Base-by-base conservation (phyloP, 805 yeast genomes). In the Cyberlindnera amylophila region DNA sequence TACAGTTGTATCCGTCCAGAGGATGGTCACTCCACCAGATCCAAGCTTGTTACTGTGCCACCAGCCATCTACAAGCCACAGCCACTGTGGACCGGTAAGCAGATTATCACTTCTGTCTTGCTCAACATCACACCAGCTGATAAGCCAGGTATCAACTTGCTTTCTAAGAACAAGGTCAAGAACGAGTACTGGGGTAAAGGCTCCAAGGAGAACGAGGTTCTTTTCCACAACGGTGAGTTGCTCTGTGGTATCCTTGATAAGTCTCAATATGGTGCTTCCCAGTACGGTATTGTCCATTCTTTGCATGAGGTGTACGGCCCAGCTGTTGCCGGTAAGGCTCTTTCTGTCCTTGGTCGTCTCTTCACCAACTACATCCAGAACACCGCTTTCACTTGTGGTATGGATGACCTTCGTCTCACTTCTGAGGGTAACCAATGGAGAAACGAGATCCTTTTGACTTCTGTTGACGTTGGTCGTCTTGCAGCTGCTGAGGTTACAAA, bases 381-480 rank as follows among this genome's bases (percentile, higher is more conserved):
- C 70, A 85, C 87, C 44, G 98, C 96, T 1, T 86, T 93, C 62
- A 93, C 99, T 7, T 93, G 99, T 81, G 99, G 99, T 76, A 95
- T 93, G 99, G 99, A 93, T 64, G 99, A 93, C 70, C 74, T 93
- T 64, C 79, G 96, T 62, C 75, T 95, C 54, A 93, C 98, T 17
- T 77, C 65, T 3, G 96, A 87, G 55, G 99, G 99, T 61, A 90
- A 95, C 63, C 59, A 72, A 46, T 82, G 95, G 91, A 81, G 99
- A 72, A 68, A 69, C 12, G 95, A 88, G 46, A 86, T 93, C 48
- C 74, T 95, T 63, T 69, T 77, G 52, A 81, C 81, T 46, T 81
- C 95, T 19, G 76, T 75, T 39, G 95, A 85, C 56, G 82, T 81
- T 44, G 99, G 99, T 59, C 77, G 91, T 62, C 74, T 75, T 52